These are phyloP conservation scores for Pseudogymnoascus sp. DNA, from an alignment of 2,329 filamentous ascomycete genomes.

Conservation along the genomic window DNA sequence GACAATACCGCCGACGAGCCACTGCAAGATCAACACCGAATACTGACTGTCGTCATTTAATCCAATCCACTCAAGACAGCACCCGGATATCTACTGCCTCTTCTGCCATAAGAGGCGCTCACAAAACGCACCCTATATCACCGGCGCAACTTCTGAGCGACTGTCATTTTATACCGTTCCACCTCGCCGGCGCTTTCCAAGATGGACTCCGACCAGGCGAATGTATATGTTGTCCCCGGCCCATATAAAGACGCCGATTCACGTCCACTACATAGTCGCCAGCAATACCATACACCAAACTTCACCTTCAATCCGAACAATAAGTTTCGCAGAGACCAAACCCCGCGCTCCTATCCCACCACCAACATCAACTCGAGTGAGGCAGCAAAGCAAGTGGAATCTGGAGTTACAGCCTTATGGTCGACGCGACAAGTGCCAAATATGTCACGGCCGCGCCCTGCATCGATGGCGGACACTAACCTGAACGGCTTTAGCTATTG, in stretches of 20 bases:
- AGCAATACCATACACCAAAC: constrained; percentile 42
- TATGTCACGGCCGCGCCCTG: constrained; percentile 45
- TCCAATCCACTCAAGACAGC: not conserved
- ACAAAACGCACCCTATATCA: not conserved
- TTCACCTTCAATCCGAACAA: constrained; percentile 44
- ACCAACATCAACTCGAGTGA: constrained; percentile 46
- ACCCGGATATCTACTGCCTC: not conserved
- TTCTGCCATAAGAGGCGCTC: not conserved
- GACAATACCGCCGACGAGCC: constrained; percentile 10
- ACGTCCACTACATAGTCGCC: constrained; percentile 38
- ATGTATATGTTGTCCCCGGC: constrained; percentile 40
- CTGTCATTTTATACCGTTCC: not conserved
- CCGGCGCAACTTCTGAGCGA: not conserved
- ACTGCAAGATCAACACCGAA: constrained; percentile 12
- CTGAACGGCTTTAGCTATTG: constrained; percentile 48
- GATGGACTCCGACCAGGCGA: constrained; percentile 47
- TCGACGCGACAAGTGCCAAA: constrained; percentile 45
- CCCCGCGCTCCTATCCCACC: constrained; percentile 37
- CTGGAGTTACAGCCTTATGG: constrained; percentile 44
- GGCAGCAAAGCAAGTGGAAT: constrained; percentile 41
- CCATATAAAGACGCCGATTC: constrained; percentile 20
- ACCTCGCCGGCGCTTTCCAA: constrained; percentile 24
- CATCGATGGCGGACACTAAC: constrained; percentile 48
- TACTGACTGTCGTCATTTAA: not conserved
- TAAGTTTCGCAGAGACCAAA: constrained; percentile 40